Conservation (phyloP, 352 stramenopile species). For the Discostella stelligera region DNA sequence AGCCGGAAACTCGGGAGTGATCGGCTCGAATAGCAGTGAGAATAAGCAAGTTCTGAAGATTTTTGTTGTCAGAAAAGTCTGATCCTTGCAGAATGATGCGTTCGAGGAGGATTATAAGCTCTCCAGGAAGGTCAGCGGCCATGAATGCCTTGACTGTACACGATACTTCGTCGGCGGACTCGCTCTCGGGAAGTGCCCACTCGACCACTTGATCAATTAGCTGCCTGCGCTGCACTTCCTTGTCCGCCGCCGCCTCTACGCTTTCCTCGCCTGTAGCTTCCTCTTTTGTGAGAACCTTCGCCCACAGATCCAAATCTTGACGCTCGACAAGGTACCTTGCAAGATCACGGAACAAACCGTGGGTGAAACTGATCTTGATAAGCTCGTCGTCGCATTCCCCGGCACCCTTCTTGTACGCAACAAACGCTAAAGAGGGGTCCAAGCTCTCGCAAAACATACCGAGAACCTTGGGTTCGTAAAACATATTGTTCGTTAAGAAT, state of each 20-base stretch:
- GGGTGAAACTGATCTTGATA: constrained; percentile 97
- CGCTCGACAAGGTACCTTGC: constrained; percentile 98
- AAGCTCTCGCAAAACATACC: constrained; percentile 99
- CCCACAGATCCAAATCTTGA: constrained; percentile 98
- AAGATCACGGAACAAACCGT: constrained; percentile 99
- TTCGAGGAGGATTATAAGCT: constrained; percentile 99
- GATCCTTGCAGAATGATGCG: constrained; percentile 99
- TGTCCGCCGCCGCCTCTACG: constrained; percentile 63
- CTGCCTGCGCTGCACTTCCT: constrained; percentile 90
- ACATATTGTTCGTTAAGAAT: constrained; percentile 99
- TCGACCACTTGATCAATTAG: constrained; percentile 99
- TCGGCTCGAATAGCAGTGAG: constrained; percentile 98
- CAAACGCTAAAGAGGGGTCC: constrained; percentile 97
- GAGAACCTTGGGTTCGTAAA: constrained; percentile 98
- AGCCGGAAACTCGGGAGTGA: constrained; percentile 98
- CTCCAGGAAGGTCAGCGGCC: constrained; percentile 97
- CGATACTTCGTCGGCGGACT: constrained; percentile 95
- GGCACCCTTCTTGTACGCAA: constrained; percentile 98
- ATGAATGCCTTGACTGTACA: constrained; percentile 99
- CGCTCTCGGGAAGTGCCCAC: constrained; percentile 97
- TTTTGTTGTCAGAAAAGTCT: constrained; percentile 99
- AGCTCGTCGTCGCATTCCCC: constrained; percentile 98
- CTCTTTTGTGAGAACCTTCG: constrained; percentile 88
- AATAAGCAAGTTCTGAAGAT: constrained; percentile 99
- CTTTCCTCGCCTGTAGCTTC: constrained; percentile 86